Base-by-base conservation (phyloP, 2,329 filamentous ascomycete species). In the Alternaria ventricosa region DNA sequence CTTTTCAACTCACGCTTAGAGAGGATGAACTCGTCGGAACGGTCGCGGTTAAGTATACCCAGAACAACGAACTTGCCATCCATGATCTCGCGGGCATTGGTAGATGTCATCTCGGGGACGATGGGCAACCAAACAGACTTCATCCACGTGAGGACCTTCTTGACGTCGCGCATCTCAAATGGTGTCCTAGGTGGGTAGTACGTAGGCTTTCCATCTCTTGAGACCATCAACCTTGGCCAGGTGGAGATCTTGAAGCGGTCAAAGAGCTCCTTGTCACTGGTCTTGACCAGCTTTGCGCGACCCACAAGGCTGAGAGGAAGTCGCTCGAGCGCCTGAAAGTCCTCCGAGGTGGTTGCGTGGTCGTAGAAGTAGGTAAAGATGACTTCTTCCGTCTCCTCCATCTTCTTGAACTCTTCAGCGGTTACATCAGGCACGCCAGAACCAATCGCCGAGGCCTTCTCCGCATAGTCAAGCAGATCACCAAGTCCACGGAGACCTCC, bases 281-380 rank as follows among this genome's bases (percentile, higher is more conserved):
- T 97, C 85, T 97, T 97, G 72, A 98, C 94, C 56, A 99, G 85
- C 79, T 92, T 96, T 27, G 93, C 96, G 76, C 93, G 94, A 30
- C 95, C 96, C 63, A 99, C 93, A 61, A 99, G 86, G 79, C 89
- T 94, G 58, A 98, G 85, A 15, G 93, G 93, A 30, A 99, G 83
- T 43, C 94, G 89, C 67, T 98, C 93, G 46, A 99, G 84, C 22
- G 95, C 94, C 71, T 87, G 85, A 75, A 99, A 97, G 77, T 99
- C 96, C 81, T 99, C 96, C 46, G 86, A 90, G 0, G 94, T 96
- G 2, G 95, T 97, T 12, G 96, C 96, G 71, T 97, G 90, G 77
- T 99, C 96, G 81, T 97, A 99, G 81, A 98, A 97, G 83, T 98
- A 99, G 70, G 97, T 83, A 80, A 99, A 99, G 58, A 98, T 91